These are phyloP conservation scores for Diplotaxis tenuifolia DNA, from an alignment of 345 rosid genomes.

Conservation along the genomic window DNA sequence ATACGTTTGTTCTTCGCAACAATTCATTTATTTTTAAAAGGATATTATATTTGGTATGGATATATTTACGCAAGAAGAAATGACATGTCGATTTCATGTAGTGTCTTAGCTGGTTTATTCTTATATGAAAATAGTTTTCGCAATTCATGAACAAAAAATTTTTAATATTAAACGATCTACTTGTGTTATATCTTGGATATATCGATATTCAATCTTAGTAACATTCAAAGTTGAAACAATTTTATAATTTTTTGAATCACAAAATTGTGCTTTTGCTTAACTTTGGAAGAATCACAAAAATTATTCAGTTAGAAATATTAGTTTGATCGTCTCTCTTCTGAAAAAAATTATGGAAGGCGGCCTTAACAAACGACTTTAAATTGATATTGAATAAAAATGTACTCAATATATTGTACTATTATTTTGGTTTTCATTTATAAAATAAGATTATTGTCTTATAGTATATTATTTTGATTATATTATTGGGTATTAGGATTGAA, in stretches of 20 bases:
- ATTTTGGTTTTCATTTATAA: neutral
- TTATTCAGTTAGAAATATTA: neutral
- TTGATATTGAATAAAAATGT: neutral
- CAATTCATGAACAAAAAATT: neutral
- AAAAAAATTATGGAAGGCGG: neutral
- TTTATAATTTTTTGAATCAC: neutral
- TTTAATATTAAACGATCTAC: neutral
- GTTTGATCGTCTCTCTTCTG: neutral
- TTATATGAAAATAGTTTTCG: neutral
- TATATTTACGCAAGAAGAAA: neutral
- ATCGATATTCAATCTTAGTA: neutral
- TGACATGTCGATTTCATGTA: neutral
- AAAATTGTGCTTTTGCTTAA: too few relatives aligned
- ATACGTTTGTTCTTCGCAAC: neutral
- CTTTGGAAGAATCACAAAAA: too few relatives aligned
- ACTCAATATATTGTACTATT: neutral
- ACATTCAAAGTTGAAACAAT: neutral
- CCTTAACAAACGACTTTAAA: neutral
- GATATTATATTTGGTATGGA: neutral
- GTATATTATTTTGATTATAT: too few relatives aligned
- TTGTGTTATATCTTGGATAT: neutral
- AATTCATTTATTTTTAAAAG: neutral
- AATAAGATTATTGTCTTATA: neutral
- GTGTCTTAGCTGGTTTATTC: neutral
- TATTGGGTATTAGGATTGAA: neutral